A percentile compares a stretch with the other conserved stretches of the same genome.
Evolutionary conservation across 805 yeast genomes (phyloP).

Genomic region (Zygosaccharomyces kombuchaensis): DNA sequence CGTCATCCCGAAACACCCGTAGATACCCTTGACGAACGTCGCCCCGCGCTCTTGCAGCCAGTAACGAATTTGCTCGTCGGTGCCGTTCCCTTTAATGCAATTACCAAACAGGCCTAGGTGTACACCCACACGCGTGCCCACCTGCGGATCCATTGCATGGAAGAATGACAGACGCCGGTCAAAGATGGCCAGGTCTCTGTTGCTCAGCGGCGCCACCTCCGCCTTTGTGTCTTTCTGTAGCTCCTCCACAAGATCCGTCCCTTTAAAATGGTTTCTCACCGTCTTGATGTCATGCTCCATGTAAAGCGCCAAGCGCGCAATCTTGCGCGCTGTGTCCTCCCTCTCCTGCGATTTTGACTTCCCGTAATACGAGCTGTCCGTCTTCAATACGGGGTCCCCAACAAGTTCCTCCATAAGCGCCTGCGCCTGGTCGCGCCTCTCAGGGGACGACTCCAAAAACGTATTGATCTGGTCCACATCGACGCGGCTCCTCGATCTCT

Average conservation of each 20-base stretch:
- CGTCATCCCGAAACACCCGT: conserved; percentile 92
- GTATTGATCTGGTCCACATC: conserved; percentile 46
- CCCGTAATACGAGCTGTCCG: conserved; percentile 55
- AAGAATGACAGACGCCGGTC: conserved; percentile 56
- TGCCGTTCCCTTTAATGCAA: conserved; percentile 83
- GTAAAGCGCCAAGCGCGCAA: conserved; percentile 56
- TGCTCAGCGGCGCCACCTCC: conserved; percentile 17
- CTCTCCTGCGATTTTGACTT: conserved; percentile 53
- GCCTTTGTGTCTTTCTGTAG: conserved; percentile 21
- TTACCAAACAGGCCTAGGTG: conserved; percentile 81
- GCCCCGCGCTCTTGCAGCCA: conserved; percentile 77
- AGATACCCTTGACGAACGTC: conserved; percentile 51
- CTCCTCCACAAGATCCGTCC: conserved; percentile 24
- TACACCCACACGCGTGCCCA: conserved; percentile 80
- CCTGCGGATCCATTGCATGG: conserved; percentile 70
- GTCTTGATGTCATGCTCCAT: conserved; percentile 43
- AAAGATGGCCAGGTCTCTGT: conserved; percentile 37
- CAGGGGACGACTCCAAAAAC: conserved; percentile 50
- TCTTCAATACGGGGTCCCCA: conserved; percentile 61
- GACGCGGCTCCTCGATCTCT: conserved; percentile 43
- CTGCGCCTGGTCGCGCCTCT: conserved; percentile 45
- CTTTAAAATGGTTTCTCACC: conserved; percentile 21
- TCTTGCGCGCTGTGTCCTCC: conserved; percentile 55
- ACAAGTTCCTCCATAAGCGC: conserved; percentile 53
- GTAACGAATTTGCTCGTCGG: conserved; percentile 73